Conservation (phyloP, 768 basidiomycete genomes). For the Lactifluus rugatus region DNA sequence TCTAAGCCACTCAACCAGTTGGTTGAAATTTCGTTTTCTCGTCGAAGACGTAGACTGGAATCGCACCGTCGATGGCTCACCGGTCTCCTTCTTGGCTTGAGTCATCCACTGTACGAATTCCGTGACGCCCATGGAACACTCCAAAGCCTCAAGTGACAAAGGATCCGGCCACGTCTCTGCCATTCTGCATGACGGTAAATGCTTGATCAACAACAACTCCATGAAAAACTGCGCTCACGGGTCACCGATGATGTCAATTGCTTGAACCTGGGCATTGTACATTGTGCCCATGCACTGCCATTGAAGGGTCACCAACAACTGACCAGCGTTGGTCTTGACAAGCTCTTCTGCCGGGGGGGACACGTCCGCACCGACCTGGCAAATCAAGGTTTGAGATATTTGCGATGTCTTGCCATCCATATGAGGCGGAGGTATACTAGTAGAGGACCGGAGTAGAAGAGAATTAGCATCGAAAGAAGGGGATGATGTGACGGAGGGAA, state of each 20-base stretch:
- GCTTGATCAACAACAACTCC: neutral
- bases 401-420: neutral
- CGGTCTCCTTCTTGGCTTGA: neutral
- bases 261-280: neutral
- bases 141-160: neutral
- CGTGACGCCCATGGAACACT: neutral
- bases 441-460: no score
- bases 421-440: no score
- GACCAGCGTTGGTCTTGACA: neutral
- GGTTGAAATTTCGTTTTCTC: neutral
- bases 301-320: neutral
- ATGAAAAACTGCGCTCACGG: neutral
- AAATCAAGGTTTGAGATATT: neutral
- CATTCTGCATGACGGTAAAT: neutral
- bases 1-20: neutral
- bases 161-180: neutral
- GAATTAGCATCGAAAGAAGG: no score
- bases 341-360: no score
- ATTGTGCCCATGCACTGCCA: neutral
- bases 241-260: neutral
- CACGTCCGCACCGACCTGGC: no score
- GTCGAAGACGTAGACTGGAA: neutral
- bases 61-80: neutral
- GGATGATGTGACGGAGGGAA: no score
- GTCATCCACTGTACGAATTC: neutral